Conservation (phyloP, 352 stramenopile genomes). For the Globisporangium perplexum region DNA sequence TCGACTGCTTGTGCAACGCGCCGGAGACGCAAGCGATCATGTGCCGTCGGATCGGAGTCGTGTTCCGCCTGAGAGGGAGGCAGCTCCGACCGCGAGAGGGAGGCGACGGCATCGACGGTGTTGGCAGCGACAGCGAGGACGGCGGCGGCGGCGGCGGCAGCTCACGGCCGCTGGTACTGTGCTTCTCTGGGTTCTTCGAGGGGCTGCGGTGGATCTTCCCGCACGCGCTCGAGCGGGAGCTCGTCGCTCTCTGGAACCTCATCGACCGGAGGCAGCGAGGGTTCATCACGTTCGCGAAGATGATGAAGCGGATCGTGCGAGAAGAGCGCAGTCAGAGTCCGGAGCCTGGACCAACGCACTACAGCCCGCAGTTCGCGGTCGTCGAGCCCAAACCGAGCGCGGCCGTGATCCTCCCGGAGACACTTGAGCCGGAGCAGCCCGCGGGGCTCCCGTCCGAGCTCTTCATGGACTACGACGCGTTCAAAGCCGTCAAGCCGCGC, state of each 20-base stretch:
- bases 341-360: conserved; percentile 64
- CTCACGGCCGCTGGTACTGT: conserved; percentile 12
- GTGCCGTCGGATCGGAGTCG: conserved; percentile 40
- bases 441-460: conserved; percentile 41
- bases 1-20: conserved; percentile 44
- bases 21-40: conserved; percentile 51
- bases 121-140: background rate
- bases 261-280: conserved; percentile 15
- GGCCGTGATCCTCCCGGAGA: conserved; percentile 50
- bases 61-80: conserved; percentile 34
- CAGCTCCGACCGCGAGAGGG: conserved; percentile 8
- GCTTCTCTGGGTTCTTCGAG: conserved; percentile 29
- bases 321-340: conserved; percentile 39
- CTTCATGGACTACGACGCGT: conserved; percentile 68
- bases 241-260: conserved; percentile 52
- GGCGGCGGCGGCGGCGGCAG: background rate
- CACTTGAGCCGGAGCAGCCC: conserved; percentile 16
- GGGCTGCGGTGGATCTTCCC: conserved; percentile 52
- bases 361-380: conserved; percentile 41
- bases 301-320: conserved; percentile 18
- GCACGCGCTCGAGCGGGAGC: conserved; percentile 33
- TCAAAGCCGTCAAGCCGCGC: conserved; percentile 52
- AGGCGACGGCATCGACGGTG: background rate
- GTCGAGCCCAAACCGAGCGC: conserved; percentile 30
- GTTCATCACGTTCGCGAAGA: conserved; percentile 12